Evolutionary conservation across 1,139 yeast genomes (phyloP).

Genomic region (Yamadazyma mexicana): DNA sequence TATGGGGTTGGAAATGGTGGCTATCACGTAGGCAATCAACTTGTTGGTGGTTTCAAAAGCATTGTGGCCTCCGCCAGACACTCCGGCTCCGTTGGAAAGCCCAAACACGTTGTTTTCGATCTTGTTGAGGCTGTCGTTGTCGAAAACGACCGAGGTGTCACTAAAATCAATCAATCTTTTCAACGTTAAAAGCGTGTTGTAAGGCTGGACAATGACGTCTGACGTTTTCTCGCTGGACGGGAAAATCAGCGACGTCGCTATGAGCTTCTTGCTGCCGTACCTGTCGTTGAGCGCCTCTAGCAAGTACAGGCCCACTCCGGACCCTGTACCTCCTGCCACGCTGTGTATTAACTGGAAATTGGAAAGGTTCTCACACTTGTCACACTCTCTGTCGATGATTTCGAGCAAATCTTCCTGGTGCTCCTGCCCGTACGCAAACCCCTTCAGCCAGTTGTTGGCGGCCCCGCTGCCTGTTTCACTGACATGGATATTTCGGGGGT

Average conservation of each 20-base stretch:
- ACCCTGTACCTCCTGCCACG: constrained; percentile 99
- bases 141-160: constrained; percentile 85
- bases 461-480: constrained; percentile 87
- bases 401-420: constrained; percentile 74
- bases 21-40: constrained; percentile 79
- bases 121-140: constrained; percentile 78
- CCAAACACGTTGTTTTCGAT: constrained; percentile 56
- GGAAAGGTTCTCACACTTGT: constrained; percentile 84
- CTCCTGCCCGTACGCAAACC: constrained; percentile 73
- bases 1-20: constrained; percentile 82
- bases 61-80: constrained; percentile 9
- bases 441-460: constrained; percentile 94
- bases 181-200: constrained; percentile 81
- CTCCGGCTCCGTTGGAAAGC: constrained; percentile 24
- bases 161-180: constrained; percentile 79
- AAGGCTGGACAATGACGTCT: constrained; percentile 97
- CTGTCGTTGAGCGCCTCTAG: constrained; percentile 79
- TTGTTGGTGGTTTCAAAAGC: constrained; percentile 80
- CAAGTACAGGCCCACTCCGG: constrained; percentile 86
- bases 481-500: constrained; percentile 79
- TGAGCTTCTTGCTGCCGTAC: constrained; percentile 73
- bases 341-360: constrained; percentile 92
- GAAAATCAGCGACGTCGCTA: constrained; percentile 85
- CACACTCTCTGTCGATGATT: constrained; percentile 87
- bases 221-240: constrained; percentile 76